Percentiles rank a stretch among this genome's conserved stretches.
Evolutionary conservation across 1,284 basidiomycete genomes (phyloP).

Genomic region (Entoloma clypeatum): DNA sequence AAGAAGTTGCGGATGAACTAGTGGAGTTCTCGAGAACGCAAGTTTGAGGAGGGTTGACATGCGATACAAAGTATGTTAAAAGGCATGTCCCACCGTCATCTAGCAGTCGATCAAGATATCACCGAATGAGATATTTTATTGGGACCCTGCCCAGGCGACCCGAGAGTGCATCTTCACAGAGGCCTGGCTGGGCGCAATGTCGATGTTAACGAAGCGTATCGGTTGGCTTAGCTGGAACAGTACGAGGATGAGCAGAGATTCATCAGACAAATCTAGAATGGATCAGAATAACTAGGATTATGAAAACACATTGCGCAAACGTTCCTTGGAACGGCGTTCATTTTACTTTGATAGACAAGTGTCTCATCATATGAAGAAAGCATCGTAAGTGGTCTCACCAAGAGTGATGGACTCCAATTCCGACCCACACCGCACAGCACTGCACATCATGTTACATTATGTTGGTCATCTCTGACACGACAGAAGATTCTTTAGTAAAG

Average conservation of each 20-base stretch:
- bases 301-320: slow-evolving; percentile 20
- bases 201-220: too few relatives aligned
- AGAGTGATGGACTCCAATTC: too few relatives aligned
- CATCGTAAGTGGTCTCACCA: too few relatives aligned
- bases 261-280: not conserved
- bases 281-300: slow-evolving; percentile 24
- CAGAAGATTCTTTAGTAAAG: too few relatives aligned
- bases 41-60: not conserved
- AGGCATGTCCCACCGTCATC: not conserved
- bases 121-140: not conserved
- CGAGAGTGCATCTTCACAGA: too few relatives aligned
- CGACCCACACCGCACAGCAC: too few relatives aligned
- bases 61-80: too few relatives aligned
- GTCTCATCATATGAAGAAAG: slow-evolving; percentile 15
- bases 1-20: slow-evolving; percentile 35
- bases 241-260: not conserved
- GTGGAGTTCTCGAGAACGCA: slow-evolving; percentile 18
- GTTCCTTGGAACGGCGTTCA: slow-evolving; percentile 19
- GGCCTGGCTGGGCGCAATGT: too few relatives aligned
- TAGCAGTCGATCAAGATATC: not conserved
- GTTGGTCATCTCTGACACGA: too few relatives aligned
- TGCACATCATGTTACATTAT: too few relatives aligned
- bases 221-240: not conserved
- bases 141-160: too few relatives aligned
- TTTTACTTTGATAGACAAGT: slow-evolving; percentile 12